Evolutionary conservation across 768 basidiomycete species (phyloP).

Genomic region (Mycena leptocephala): DNA sequence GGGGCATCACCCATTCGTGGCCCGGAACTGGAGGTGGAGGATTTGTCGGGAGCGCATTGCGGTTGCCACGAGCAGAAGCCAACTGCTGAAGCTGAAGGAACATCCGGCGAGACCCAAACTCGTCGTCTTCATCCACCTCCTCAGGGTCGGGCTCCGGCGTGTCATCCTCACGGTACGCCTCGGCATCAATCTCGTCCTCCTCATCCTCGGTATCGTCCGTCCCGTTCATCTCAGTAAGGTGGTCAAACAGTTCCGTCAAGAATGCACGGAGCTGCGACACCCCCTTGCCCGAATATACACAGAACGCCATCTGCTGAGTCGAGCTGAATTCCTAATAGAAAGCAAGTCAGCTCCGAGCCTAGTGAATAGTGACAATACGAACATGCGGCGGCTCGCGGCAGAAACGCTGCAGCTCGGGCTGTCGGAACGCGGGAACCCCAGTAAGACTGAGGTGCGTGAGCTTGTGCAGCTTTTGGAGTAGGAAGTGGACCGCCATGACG

Average conservation of each 20-base stretch:
- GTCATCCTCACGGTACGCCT: constrained; percentile 64
- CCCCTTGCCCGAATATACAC: constrained; percentile 96
- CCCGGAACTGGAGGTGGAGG: constrained; percentile 41
- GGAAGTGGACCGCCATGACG: constrained; percentile 91
- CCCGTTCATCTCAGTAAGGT: constrained; percentile 81
- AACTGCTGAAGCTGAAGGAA: constrained; percentile 44
- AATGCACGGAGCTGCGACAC: constrained; percentile 87
- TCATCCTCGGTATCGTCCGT: constrained; percentile 82
- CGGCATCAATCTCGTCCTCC: constrained; percentile 72
- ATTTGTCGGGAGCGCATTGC: constrained; percentile 35
- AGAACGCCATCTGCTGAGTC: constrained; percentile 91
- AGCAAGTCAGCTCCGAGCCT: constrained; percentile 9
- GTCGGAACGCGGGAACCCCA: constrained; percentile 94
- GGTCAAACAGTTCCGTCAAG: constrained; percentile 83
- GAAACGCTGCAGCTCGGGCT: constrained; percentile 89
- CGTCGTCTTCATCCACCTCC: constrained; percentile 51
- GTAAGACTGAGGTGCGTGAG: constrained; percentile 96
- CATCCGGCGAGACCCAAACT: constrained; percentile 48
- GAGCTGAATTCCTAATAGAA: constrained; percentile 87
- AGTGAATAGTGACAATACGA: constrained; percentile 44
- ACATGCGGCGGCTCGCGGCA: constrained; percentile 92
- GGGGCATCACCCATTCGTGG: constrained; percentile 51
- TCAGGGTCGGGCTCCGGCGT: constrained; percentile 61
- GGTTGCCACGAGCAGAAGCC: constrained; percentile 38
- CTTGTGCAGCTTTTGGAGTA: constrained; percentile 91